Evolutionary conservation across 371 early-diverging fungal genomes (phyloP).

Genomic region (Mortierella sp.): DNA sequence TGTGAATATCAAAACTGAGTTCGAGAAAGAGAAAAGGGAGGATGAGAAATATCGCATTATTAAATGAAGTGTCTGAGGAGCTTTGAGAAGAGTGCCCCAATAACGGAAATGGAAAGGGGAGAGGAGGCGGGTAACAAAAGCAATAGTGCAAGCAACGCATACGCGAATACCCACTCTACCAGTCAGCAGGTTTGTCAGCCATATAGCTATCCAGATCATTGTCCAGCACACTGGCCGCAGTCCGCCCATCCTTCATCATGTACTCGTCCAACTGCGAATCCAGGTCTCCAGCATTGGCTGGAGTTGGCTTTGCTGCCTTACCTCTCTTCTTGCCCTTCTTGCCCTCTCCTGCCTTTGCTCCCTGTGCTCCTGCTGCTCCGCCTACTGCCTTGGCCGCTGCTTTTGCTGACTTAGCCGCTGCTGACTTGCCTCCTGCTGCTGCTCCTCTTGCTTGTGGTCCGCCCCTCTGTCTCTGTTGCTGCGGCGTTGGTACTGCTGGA

Average conservation of each 20-base stretch:
- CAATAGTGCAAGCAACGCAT: not conserved
- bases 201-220: conserved; percentile 54
- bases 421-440: conserved; percentile 2
- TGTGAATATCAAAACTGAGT: too few species aligned
- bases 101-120: too few species aligned
- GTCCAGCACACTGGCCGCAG: conserved; percentile 44
- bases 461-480: not conserved
- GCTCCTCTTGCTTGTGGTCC: not conserved
- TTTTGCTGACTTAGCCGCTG: conserved; percentile 5
- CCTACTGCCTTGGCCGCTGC: conserved; percentile 17
- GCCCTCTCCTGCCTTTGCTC: conserved; percentile 8
- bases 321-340: conserved; percentile 23
- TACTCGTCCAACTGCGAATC: conserved; percentile 46
- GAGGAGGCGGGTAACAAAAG: too few species aligned
- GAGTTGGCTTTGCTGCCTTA: conserved; percentile 11
- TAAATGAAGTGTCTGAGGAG: too few species aligned
- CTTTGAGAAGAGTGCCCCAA: too few species aligned
- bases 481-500: conserved; percentile 13
- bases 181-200: conserved; percentile 42
- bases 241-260: conserved; percentile 44
- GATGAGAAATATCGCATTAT: too few species aligned
- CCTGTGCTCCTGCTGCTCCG: conserved; percentile 2
- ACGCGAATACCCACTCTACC: not conserved
- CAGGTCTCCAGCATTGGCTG: conserved; percentile 18
- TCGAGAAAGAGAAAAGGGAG: too few species aligned